Percentiles rank a stretch among this genome's conserved stretches.
phyloP scores from a whole-genome alignment of 306 rosid genomes.

The Prunus campanulata region DNA sequence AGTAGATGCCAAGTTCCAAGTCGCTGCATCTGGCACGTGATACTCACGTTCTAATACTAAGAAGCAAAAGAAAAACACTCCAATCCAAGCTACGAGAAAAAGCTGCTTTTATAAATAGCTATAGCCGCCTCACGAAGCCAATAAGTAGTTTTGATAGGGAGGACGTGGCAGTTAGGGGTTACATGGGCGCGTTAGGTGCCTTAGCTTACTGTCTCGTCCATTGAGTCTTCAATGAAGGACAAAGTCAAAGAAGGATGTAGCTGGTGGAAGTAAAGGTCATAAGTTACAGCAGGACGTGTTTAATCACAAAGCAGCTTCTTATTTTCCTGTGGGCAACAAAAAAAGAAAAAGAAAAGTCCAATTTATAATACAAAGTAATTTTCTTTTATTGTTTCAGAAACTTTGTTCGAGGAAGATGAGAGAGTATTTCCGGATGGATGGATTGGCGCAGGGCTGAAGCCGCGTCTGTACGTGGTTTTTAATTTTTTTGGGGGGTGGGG shows the following conservation, averaged over 20 bases:
- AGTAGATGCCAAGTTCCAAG: too few species aligned
- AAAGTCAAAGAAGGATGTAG: not conserved
- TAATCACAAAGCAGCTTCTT: too few species aligned
- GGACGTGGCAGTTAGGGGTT: slow-evolving; percentile 1
- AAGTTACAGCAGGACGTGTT: too few species aligned
- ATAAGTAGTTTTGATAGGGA: not conserved
- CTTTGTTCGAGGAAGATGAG: not conserved
- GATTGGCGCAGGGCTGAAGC: not conserved
- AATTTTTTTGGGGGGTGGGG: not conserved
- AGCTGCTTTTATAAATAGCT: not conserved
- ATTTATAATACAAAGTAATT: too few species aligned
- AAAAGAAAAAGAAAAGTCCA: too few species aligned
- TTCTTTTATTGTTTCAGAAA: not conserved
- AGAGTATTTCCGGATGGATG: not conserved
- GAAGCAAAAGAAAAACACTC: not conserved
- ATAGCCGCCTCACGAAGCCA: slow-evolving; percentile 33
- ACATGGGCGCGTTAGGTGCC: not conserved
- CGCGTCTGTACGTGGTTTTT: not conserved
- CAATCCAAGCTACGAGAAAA: not conserved
- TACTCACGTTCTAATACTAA: slow-evolving; percentile 20
- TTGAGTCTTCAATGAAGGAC: not conserved
- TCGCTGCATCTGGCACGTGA: slow-evolving; percentile 9
- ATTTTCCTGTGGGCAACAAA: too few species aligned
- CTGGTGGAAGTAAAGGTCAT: too few species aligned
- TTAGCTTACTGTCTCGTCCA: not conserved